These are phyloP conservation scores for Artemisia argyi DNA, from an alignment of 129 eudicot species.

Conservation along the genomic window DNA sequence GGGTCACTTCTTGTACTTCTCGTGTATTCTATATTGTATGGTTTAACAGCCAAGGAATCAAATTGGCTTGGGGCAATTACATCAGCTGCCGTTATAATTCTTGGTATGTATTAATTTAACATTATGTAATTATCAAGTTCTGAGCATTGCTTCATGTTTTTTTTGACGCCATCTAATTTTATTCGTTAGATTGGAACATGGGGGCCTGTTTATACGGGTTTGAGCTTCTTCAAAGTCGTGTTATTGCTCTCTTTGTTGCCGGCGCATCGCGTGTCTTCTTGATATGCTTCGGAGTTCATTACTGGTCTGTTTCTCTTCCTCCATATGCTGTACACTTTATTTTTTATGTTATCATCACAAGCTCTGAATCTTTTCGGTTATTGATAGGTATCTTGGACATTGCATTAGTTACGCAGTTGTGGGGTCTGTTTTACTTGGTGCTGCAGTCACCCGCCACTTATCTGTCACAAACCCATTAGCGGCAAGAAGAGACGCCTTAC, in stretches of 20 bases:
- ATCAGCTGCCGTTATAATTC: conserved; percentile 93
- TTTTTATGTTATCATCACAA: not conserved
- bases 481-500: conserved; percentile 92
- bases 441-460: conserved; percentile 96
- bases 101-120: conserved; percentile 52
- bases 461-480: conserved; percentile 86
- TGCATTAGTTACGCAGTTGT: conserved; percentile 94
- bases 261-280: conserved; percentile 94
- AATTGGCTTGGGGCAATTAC: conserved; percentile 97
- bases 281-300: conserved; percentile 98
- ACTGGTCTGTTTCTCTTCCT: conserved; percentile 62
- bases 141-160: not conserved
- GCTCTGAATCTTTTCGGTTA: not conserved
- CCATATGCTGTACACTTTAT: not conserved
- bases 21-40: conserved; percentile 87
- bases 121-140: not conserved
- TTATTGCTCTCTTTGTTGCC: conserved; percentile 87
- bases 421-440: conserved; percentile 95
- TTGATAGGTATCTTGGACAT: conserved; percentile 91
- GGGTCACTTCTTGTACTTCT: conserved; percentile 89
- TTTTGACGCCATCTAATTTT: conserved; percentile 9
- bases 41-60: conserved; percentile 91
- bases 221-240: conserved; percentile 92
- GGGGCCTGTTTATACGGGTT: conserved; percentile 98
- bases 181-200: conserved; percentile 86